A percentile compares a stretch with the other conserved stretches of the same genome.
Evolutionary conservation across 441 rosid species (phyloP).

Genomic region (Viola pubescens): DNA sequence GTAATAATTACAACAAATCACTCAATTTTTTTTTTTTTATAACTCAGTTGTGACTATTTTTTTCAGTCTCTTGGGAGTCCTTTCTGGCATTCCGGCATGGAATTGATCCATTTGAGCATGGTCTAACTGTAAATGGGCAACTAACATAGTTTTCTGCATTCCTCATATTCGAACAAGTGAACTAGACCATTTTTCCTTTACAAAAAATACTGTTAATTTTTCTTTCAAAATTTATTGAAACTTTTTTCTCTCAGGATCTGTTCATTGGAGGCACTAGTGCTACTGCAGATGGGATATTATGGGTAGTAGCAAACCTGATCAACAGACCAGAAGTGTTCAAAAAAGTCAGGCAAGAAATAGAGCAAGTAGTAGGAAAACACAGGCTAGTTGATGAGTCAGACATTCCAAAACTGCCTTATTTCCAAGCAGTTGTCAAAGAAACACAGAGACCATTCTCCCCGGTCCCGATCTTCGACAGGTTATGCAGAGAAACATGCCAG

Average conservation of each 20-base stretch:
- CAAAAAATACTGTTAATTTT: neutral
- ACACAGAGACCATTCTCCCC: constrained; percentile 28
- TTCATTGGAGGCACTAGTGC: constrained; percentile 31
- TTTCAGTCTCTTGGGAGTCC: too few relatives aligned
- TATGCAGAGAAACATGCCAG: constrained; percentile 19
- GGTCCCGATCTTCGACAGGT: constrained; percentile 21
- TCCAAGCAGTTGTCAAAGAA: constrained; percentile 32
- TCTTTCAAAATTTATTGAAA: neutral
- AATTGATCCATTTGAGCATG: too few relatives aligned
- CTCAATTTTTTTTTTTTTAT: too few relatives aligned
- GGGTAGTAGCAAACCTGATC: constrained; percentile 42
- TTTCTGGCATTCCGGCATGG: too few relatives aligned
- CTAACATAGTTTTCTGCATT: neutral
- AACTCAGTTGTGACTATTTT: too few relatives aligned
- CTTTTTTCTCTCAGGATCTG: constrained; percentile 23
- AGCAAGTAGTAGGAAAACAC: constrained; percentile 21
- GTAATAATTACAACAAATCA: neutral
- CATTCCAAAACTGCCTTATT: constrained; percentile 25
- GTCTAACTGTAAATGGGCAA: too few relatives aligned
- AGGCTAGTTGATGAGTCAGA: constrained; percentile 30
- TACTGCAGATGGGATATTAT: constrained; percentile 28
- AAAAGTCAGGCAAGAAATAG: constrained; percentile 34
- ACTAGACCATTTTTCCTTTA: too few relatives aligned
- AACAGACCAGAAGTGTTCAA: constrained; percentile 31
- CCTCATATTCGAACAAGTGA: too few relatives aligned